Conservation (phyloP, 805 yeast genomes). For the Pichia ethanolica region DNA sequence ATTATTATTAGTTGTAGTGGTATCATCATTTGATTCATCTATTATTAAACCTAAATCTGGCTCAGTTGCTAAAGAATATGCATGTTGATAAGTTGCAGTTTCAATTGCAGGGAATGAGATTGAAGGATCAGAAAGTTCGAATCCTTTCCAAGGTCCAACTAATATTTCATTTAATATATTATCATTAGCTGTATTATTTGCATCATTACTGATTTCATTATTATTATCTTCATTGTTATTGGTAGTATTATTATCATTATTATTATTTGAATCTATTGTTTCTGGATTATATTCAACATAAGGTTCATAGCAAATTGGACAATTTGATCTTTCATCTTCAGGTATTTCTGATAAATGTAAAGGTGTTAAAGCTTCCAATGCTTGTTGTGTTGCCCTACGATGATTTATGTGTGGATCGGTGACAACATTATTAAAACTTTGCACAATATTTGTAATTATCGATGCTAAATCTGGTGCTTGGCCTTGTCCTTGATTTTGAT, state of each 20-base stretch:
- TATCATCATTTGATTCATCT: not conserved
- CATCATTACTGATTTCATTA: not conserved
- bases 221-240: too few relatives aligned
- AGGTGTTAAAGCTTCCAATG: constrained; percentile 25
- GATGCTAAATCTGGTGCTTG: not conserved
- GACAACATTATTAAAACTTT: not conserved
- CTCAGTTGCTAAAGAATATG: not conserved
- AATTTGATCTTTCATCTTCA: constrained; percentile 19
- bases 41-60: not conserved
- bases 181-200: not conserved
- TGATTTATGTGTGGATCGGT: not conserved
- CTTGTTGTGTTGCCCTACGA: constrained; percentile 22
- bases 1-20: not conserved
- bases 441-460: not conserved
- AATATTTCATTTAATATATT: not conserved
- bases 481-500: not conserved
- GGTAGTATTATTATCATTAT: too few relatives aligned
- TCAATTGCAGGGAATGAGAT: constrained; percentile 22
- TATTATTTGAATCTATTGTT: too few relatives aligned
- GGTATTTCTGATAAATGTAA: constrained; percentile 18
- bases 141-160: constrained; percentile 13
- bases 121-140: constrained; percentile 19
- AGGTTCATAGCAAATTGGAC: constrained; percentile 39
- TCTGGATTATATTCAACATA: not conserved
- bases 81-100: constrained; percentile 15